Evolutionary conservation across 1,284 basidiomycete genomes (phyloP), one percentile per base, ranked within the genome.

Genomic region (Anthracocystis walkeri): DNA sequence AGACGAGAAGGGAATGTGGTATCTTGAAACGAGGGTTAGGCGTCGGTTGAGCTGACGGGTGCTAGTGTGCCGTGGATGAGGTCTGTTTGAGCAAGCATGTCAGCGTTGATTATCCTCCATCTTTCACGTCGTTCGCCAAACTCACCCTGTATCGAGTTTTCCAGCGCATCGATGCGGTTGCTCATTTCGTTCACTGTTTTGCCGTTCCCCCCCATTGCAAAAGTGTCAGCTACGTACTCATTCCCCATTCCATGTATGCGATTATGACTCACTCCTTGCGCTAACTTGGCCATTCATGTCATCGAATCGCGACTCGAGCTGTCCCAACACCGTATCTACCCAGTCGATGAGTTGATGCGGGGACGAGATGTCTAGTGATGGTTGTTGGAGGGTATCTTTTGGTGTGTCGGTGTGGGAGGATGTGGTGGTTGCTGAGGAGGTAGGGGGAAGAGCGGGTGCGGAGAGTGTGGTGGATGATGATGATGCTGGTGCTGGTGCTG

Each of bases 271-370:
- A 84, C 82, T 84, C 5, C 83, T 56, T 2, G 64, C 51, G 33
- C 71, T 75, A 14, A 84, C 79, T 42, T 83, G 81, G 20, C 66
- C 67, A 44, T 76, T 79, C 67, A 81, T 79, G 44, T 76, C 77
- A 12, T 78, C 77, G 40, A 83, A 80, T 11, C 80, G 56, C n/a
- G 60, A 60, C 58, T 83, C 82, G 27, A 84, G 72, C 46, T 81
- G 75, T 29, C 69, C 53, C 5, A 83, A 59, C 5, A 83, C 71
- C 16, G 71, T 76, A 29, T 84, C 83, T 18, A 84, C 82, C 83
- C 83, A 84, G 41, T 84, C 82, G 41, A 79, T 75, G n/a, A 84
- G 65, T 56, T 83, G 82, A 51, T 84, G 81, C 23, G 83, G 78
- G 1, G 75, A 72, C 1, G 79, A 78, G 23, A 82, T 78, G 40